Percentiles rank a stretch among this genome's conserved stretches.
Conservation (phyloP, 768 basidiomycete genomes). For the Psilocybe subaeruginosa region DNA sequence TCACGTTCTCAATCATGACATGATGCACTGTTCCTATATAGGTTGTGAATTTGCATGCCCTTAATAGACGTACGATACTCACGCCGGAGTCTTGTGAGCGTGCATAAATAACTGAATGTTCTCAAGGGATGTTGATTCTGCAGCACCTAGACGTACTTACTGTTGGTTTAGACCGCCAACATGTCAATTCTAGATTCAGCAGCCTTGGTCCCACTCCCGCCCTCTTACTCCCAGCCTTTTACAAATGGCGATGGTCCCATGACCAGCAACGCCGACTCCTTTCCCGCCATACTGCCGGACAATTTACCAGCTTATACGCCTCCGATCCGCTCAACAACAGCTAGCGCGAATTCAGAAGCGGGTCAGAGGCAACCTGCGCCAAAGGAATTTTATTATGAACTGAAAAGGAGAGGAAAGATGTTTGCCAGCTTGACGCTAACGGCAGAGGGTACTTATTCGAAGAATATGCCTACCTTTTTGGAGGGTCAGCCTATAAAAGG, state of each 20-base stretch:
- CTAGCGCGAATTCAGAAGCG: not conserved
- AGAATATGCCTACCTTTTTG: conserved; percentile 33
- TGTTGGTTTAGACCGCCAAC: not conserved
- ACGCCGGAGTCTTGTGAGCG: not conserved
- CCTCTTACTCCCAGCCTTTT: conserved; percentile 19
- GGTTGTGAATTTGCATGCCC: no score
- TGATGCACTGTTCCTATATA: no score
- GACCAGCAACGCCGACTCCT: not conserved
- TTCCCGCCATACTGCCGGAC: not conserved
- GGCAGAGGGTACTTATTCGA: conserved; percentile 42
- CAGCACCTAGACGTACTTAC: not conserved
- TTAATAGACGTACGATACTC: no score
- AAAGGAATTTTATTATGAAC: conserved; percentile 30
- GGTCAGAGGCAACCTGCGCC: conserved; percentile 10
- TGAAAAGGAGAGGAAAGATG: conserved; percentile 33
- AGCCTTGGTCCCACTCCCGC: conserved; percentile 22
- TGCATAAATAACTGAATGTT: not conserved
- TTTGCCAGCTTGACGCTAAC: conserved; percentile 51
- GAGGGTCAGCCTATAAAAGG: conserved; percentile 37
- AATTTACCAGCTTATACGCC: conserved; percentile 24
- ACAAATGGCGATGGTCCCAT: not conserved
- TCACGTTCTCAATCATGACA: no score
- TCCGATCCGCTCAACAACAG: not conserved
- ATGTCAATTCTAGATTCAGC: not conserved
- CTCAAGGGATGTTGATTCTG: not conserved